Conservation (phyloP, 441 rosid genomes). For the Flueggea neowawraea region DNA sequence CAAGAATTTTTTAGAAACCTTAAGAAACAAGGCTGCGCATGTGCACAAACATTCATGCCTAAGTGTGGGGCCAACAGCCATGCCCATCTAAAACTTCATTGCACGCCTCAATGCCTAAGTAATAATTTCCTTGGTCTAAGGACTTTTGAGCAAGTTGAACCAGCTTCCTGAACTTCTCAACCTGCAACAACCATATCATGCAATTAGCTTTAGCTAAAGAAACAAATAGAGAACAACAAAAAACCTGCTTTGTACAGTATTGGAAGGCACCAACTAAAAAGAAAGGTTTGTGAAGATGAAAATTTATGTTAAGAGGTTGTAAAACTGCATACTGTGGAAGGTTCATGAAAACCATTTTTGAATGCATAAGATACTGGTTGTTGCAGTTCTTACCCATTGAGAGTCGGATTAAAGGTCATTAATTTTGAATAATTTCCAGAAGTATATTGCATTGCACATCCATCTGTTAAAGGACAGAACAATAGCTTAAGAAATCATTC, state of each 20-base stretch:
- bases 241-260: too few relatives aligned
- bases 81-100: conserved; percentile 76
- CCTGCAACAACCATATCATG: conserved; percentile 46
- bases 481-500: conserved; percentile 8
- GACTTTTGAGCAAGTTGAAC: conserved; percentile 60
- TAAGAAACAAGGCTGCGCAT: conserved; percentile 90
- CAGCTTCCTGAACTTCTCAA: conserved; percentile 62
- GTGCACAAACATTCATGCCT: conserved; percentile 86
- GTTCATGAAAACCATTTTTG: conserved; percentile 22
- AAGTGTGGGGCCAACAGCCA: conserved; percentile 39
- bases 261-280: too few relatives aligned
- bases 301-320: too few relatives aligned
- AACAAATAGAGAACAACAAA: too few relatives aligned
- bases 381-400: conserved; percentile 49
- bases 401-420: conserved; percentile 44
- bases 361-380: conserved; percentile 25
- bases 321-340: conserved; percentile 40
- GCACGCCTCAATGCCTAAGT: conserved; percentile 86
- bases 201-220: neutral
- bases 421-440: conserved; percentile 67
- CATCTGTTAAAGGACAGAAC: conserved; percentile 38
- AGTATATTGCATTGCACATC: conserved; percentile 50
- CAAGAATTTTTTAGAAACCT: conserved; percentile 49
- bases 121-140: conserved; percentile 59
- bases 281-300: too few relatives aligned